Evolutionary conservation across 2,329 filamentous ascomycete genomes (phyloP).

Genomic region (Trichoderma semiorbis): DNA sequence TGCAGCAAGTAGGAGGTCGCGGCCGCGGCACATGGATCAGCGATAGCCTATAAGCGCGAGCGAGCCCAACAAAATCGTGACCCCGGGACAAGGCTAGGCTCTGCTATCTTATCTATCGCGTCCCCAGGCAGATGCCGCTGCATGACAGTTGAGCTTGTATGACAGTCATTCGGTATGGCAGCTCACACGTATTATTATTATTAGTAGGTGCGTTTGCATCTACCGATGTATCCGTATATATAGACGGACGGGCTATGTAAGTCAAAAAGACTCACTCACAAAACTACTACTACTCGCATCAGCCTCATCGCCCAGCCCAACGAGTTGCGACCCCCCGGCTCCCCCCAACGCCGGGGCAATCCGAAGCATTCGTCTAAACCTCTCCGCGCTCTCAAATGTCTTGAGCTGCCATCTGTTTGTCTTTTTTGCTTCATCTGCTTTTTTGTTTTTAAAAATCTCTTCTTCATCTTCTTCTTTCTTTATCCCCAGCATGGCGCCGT

Average conservation of each 20-base stretch:
- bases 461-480: not conserved
- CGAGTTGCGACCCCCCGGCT: not conserved
- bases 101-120: not conserved
- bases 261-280: not conserved
- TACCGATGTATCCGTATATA: not conserved
- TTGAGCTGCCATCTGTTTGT: not conserved
- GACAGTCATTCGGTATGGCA: not conserved
- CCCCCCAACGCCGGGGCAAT: not conserved
- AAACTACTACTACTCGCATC: not conserved
- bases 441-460: not conserved
- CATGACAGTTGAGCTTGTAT: not conserved
- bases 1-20: slow-evolving; percentile 10
- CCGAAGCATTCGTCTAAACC: not conserved
- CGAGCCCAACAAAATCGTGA: not conserved
- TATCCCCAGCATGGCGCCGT: not conserved
- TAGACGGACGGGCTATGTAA: not conserved
- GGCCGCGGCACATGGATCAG: slow-evolving; percentile 3
- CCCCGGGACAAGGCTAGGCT: not conserved
- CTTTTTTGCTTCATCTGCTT: not conserved
- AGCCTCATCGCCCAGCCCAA: not conserved
- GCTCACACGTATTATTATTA: not conserved
- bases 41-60: not conserved
- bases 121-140: not conserved
- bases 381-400: not conserved
- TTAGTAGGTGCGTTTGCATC: not conserved